Conservation (phyloP, 352 stramenopile species). For the Saprolegnia diclina region DNA sequence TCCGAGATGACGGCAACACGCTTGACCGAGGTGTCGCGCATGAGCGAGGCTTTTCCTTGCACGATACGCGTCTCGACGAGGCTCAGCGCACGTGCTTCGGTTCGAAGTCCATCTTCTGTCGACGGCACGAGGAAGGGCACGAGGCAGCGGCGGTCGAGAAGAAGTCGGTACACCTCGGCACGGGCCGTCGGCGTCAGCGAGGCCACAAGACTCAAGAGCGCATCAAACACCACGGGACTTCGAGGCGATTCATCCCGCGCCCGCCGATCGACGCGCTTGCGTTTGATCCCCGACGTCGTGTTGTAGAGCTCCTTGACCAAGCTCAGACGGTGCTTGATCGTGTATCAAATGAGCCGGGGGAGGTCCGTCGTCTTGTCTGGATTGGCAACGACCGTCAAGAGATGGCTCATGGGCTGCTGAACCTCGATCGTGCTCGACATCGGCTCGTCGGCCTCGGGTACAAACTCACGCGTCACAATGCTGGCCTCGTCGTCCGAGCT, state of each 20-base stretch:
- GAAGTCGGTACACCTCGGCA: not conserved
- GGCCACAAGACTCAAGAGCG: not conserved
- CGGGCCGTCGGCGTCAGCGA: not conserved
- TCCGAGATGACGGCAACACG: slow-evolving; percentile 2
- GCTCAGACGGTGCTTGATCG: not conserved
- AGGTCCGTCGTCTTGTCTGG: no score
- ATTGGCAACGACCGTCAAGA: no score
- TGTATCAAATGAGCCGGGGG: not conserved
- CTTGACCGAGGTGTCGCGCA: not conserved
- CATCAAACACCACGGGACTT: not conserved
- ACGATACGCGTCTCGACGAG: not conserved
- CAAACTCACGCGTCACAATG: no score
- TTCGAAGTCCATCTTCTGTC: not conserved
- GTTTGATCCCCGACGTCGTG: not conserved
- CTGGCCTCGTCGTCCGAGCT: no score
- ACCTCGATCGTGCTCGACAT: no score
- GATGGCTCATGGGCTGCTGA: no score
- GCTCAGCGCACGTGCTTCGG: not conserved
- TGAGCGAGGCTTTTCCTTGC: not conserved
- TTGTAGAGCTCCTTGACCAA: not conserved
- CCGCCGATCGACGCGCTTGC: not conserved
- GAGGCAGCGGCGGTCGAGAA: not conserved
- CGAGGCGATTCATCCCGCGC: not conserved
- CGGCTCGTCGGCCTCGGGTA: no score
- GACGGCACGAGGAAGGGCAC: not conserved